These are phyloP conservation scores for Nowakowskiella sp. DNA, from an alignment of 192 early-diverging fungal species.

Conservation along the genomic window DNA sequence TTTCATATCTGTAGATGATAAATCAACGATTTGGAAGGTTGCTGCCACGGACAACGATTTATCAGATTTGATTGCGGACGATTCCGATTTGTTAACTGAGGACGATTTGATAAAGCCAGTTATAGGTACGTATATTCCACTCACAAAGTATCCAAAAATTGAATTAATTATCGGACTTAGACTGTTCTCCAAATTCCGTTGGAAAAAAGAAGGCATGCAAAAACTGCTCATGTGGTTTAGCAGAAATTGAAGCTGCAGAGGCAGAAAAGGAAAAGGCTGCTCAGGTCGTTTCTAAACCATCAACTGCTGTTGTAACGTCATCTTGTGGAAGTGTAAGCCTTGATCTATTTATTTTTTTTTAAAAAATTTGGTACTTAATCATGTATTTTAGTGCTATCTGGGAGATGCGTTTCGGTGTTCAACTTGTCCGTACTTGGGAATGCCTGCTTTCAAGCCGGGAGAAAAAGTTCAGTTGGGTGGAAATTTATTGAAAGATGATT, in stretches of 20 bases:
- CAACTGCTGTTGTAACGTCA: conserved; percentile 36
- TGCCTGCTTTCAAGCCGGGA: conserved; percentile 94
- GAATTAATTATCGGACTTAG: conserved; percentile 1
- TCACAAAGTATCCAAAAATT: conserved; percentile 6
- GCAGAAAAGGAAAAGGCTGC: conserved; percentile 28
- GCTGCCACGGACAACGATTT: conserved; percentile 59
- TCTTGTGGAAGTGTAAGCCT: conserved; percentile 54
- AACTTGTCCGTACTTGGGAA: conserved; percentile 91
- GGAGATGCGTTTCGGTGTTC: conserved; percentile 97
- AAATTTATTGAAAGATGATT: conserved; percentile 60
- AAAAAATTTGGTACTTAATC: conserved; percentile 7
- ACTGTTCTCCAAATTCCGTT: conserved; percentile 19
- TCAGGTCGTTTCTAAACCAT: conserved; percentile 23
- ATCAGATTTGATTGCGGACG: conserved; percentile 73
- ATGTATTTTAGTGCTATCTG: conserved; percentile 61
- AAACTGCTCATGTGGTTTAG: conserved; percentile 91
- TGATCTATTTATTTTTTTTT: conserved; percentile 12
- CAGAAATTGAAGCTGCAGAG: conserved; percentile 62
- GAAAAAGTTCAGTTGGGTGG: conserved; percentile 86
- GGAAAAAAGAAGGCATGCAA: conserved; percentile 91
- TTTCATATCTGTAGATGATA: background rate
- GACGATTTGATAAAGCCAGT: conserved; percentile 49
- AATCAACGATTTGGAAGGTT: conserved; percentile 61
- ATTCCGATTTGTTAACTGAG: conserved; percentile 79
- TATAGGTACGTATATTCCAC: background rate